A percentile compares a stretch with the other conserved stretches of the same genome.
Conservation (phyloP, 2,329 filamentous ascomycete species). For the Thielaviopsis populi region DNA sequence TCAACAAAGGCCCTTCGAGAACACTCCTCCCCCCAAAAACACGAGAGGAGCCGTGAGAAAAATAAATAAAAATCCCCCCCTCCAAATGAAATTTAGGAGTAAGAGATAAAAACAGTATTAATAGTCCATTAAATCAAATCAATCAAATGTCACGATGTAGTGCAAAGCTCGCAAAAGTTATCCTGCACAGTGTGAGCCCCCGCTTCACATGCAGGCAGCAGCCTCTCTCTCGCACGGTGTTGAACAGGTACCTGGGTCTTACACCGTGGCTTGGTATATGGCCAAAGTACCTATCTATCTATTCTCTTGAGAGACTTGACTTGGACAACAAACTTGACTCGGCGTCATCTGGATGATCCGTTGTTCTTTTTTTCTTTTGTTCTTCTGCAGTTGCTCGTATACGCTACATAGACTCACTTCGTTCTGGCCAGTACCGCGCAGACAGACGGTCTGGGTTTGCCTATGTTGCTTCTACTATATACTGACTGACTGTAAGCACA, state of each 20-base stretch:
- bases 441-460: too few species aligned
- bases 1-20: constrained; percentile 5
- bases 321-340: background rate
- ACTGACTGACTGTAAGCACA: too few species aligned
- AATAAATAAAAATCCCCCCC: background rate
- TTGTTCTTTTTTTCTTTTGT: too few species aligned
- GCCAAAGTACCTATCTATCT: background rate
- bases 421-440: too few species aligned
- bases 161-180: background rate
- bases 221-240: background rate
- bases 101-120: background rate
- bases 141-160: background rate
- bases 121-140: background rate
- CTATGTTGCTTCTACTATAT: too few species aligned
- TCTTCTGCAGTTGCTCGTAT: too few species aligned
- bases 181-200: background rate
- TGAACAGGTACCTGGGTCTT: background rate
- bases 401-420: too few species aligned
- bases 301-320: background rate
- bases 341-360: too few species aligned
- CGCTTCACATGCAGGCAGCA: background rate
- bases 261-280: background rate
- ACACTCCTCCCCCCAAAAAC: background rate
- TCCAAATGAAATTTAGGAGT: background rate
- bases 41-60: background rate